Evolutionary conservation across 2,329 filamentous ascomycete genomes (phyloP), one percentile per base, ranked within the genome.

Genomic region (Bimuria novae-zelandiae): DNA sequence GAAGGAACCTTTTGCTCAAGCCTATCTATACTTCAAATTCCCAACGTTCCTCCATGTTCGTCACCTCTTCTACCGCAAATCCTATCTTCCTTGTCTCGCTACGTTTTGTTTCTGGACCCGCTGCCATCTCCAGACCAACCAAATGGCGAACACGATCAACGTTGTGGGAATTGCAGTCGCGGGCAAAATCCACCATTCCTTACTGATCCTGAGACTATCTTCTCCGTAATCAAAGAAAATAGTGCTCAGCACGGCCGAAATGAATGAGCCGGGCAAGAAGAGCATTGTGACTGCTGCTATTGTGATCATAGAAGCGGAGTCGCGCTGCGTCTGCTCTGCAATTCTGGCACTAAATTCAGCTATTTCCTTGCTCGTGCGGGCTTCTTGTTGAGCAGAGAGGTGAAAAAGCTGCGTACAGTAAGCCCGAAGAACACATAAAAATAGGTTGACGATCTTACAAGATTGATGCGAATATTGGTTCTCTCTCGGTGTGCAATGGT

Each of bases 291-390:
- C 56, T 2, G 62, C 60, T 1, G 64, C 64, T 22, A 65, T 60
- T 1, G 63, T 68, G 43, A 65, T 68, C 64, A 66, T 68, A 1
- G 64, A 65, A 2, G 62, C 56, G 0, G 64, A 66, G 43, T 68
- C 64, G 7, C 60, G 60, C 33, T 60, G 60, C 0, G 63, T 63
- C 33, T 61, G 59, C 21, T 62, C 54, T 5, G 62, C 61, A 5
- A 65, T 55, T 17, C 54, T 56, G 3, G 62, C 60, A 1, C 57
- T 64, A 4, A 59, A 57, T 2, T 49, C 41, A 7, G 62, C 61
- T 12, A 63, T 67, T 12, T 63, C 32, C 6, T 51, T 62, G 44
- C 47, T 62, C 14, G 55, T 62, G 1, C 49, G 52, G 21, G 57
- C 40, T 33, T 60, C 54, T 16, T 52, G 51, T 42, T 65, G 60